A percentile compares a stretch with the other conserved stretches of the same genome.
Evolutionary conservation across 2,329 filamentous ascomycete species (phyloP).

Genomic region (Aspergillus fumigatiaffinis): DNA sequence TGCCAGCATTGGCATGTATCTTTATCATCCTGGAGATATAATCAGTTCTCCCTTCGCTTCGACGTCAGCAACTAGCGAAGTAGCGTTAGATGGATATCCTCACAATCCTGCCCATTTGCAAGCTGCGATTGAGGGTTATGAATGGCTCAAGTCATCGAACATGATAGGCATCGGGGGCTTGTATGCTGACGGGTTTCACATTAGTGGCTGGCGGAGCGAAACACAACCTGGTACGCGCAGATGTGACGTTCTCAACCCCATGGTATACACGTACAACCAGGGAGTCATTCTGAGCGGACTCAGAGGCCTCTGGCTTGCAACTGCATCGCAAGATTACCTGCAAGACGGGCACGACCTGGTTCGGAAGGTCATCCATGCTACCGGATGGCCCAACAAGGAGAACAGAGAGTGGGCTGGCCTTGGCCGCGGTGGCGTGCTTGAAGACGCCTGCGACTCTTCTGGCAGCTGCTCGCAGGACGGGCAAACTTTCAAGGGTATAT

Average conservation of each 20-base stretch:
- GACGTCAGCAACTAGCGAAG: slow-evolving; percentile 16
- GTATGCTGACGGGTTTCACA: slow-evolving; percentile 85
- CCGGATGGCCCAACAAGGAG: slow-evolving; percentile 60
- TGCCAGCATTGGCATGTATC: slow-evolving; percentile 82
- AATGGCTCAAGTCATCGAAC: slow-evolving; percentile 72
- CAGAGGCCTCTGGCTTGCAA: slow-evolving; percentile 74
- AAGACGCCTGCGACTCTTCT: slow-evolving; percentile 75
- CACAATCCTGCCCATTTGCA: slow-evolving; percentile 64
- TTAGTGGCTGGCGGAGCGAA: slow-evolving; percentile 59
- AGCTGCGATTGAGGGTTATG: slow-evolving; percentile 72
- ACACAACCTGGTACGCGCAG: slow-evolving; percentile 61
- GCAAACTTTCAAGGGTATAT: slow-evolving; percentile 93
- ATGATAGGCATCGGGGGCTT: slow-evolving; percentile 76
- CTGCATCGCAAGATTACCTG: slow-evolving; percentile 67
- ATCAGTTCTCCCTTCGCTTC: slow-evolving; percentile 65
- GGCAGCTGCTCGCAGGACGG: slow-evolving; percentile 75
- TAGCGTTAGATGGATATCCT: slow-evolving; percentile 30
- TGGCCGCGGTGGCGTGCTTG: slow-evolving; percentile 73
- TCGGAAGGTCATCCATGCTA: slow-evolving; percentile 68
- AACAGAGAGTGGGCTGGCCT: slow-evolving; percentile 64
- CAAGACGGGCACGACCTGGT: slow-evolving; percentile 76
- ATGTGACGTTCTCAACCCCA: slow-evolving; percentile 78
- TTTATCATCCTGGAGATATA: slow-evolving; percentile 77
- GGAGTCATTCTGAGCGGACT: slow-evolving; percentile 82
- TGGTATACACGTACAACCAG: slow-evolving; percentile 96